These are phyloP conservation scores for Didymella lethalis DNA, from an alignment of 2,329 filamentous ascomycete species.

Conservation along the genomic window DNA sequence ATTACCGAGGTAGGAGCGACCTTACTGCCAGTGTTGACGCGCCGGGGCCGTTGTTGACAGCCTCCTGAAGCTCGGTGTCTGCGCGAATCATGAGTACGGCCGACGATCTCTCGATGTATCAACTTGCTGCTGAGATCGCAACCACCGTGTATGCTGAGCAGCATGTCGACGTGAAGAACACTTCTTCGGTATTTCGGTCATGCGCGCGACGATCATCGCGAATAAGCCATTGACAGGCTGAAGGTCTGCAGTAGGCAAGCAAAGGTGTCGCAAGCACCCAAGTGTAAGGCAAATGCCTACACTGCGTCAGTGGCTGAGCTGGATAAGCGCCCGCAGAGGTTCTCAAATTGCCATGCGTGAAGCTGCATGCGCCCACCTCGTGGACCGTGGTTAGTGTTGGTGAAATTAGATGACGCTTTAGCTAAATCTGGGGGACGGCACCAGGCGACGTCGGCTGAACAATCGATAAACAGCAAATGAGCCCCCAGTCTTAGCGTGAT, in stretches of 20 bases:
- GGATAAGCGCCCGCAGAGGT: neutral
- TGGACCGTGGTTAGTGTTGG: slow-evolving; percentile 5
- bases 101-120: neutral
- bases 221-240: neutral
- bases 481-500: neutral
- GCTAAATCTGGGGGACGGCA: slow-evolving; percentile 7
- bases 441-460: slow-evolving; percentile 2
- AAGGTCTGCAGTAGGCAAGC: neutral
- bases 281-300: too few relatives aligned
- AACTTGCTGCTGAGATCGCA: neutral
- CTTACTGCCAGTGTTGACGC: neutral
- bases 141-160: neutral
- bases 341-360: neutral
- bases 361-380: slow-evolving; percentile 1
- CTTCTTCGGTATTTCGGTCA: neutral
- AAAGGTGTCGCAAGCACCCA: neutral
- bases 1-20: neutral
- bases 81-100: neutral
- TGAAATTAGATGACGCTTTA: slow-evolving; percentile 16
- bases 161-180: neutral
- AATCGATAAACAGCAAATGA: slow-evolving; percentile 8
- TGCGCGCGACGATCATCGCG: neutral
- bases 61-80: neutral
- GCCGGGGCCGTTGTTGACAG: neutral
- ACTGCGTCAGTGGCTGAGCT: neutral